These are phyloP conservation scores for Flueggea neowawraea DNA, from an alignment of 441 rosid genomes.

Conservation along the genomic window DNA sequence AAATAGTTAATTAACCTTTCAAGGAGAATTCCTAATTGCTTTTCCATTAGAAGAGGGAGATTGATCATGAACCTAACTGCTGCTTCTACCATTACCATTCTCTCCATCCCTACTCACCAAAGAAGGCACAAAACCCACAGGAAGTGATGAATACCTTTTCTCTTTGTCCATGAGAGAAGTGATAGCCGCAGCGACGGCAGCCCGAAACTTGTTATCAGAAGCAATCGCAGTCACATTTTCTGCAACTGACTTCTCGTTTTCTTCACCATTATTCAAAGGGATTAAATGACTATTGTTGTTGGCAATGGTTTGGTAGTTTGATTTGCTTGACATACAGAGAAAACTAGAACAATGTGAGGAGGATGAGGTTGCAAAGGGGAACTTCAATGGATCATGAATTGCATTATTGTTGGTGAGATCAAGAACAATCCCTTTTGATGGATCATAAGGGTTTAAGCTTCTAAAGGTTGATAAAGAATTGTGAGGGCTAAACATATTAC, in stretches of 20 bases:
- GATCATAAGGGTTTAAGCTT: constrained; percentile 29
- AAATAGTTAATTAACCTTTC: no score
- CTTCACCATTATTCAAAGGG: not conserved
- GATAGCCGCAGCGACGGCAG: constrained; percentile 56
- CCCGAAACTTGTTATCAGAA: constrained; percentile 56
- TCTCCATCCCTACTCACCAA: constrained; percentile 11
- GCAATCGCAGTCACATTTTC: constrained; percentile 35
- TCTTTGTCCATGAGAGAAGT: constrained; percentile 44
- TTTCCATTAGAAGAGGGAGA: no score
- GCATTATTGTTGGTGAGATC: constrained; percentile 33
- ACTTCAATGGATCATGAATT: not conserved
- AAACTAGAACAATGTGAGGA: constrained; percentile 12
- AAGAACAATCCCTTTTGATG: constrained; percentile 41
- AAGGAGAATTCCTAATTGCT: no score
- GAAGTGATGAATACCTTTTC: constrained; percentile 1
- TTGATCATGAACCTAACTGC: constrained; percentile 23
- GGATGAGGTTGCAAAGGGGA: not conserved
- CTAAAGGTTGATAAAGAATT: not conserved
- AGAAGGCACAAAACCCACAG: not conserved
- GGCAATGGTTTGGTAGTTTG: constrained; percentile 2
- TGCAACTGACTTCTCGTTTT: constrained; percentile 5
- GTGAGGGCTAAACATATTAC: not conserved
- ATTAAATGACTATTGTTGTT: not conserved
- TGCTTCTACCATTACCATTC: constrained; percentile 21
- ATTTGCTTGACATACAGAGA: constrained; percentile 20